Evolutionary conservation across 1,139 yeast genomes (phyloP).

Genomic region (Pichia norvegensis): DNA sequence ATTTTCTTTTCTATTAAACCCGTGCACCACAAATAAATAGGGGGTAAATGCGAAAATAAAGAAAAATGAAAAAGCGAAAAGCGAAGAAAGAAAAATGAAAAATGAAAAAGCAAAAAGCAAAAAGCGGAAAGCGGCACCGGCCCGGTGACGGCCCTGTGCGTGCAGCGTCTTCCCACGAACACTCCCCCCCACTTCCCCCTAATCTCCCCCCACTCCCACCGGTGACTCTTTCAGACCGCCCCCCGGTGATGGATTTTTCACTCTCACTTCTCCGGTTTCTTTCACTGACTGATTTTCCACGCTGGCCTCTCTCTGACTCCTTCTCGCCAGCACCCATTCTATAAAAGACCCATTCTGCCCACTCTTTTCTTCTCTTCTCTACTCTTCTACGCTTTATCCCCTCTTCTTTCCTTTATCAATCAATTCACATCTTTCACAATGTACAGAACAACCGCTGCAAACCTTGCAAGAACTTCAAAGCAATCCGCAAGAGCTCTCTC

Average conservation of each 20-base stretch:
- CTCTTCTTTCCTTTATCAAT: not conserved
- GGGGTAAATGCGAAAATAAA: too few relatives aligned
- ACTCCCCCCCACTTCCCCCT: not conserved
- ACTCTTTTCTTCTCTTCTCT: not conserved
- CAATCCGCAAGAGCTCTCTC: conserved; percentile 38
- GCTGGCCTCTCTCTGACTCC: too few relatives aligned
- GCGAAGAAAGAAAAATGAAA: too few relatives aligned
- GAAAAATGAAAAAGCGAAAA: too few relatives aligned
- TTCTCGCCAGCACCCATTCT: too few relatives aligned
- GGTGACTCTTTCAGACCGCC: not conserved
- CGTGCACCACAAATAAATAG: too few relatives aligned
- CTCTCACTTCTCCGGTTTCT: not conserved
- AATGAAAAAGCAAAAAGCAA: too few relatives aligned
- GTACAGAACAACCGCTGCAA: conserved; percentile 57
- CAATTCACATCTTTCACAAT: conserved; percentile 25
- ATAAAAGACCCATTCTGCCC: not conserved
- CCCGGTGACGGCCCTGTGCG: too few relatives aligned
- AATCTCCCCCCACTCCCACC: not conserved
- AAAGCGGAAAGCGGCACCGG: too few relatives aligned
- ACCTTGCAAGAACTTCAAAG: conserved; percentile 45
- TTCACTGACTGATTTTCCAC: not conserved
- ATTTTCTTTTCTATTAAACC: too few relatives aligned
- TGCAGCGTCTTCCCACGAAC: too few relatives aligned
- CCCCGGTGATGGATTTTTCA: not conserved
- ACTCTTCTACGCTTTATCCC: not conserved